Evolutionary conservation across 2,329 filamentous ascomycete genomes (phyloP).

Genomic region (Rhexocercosporidium sp.): DNA sequence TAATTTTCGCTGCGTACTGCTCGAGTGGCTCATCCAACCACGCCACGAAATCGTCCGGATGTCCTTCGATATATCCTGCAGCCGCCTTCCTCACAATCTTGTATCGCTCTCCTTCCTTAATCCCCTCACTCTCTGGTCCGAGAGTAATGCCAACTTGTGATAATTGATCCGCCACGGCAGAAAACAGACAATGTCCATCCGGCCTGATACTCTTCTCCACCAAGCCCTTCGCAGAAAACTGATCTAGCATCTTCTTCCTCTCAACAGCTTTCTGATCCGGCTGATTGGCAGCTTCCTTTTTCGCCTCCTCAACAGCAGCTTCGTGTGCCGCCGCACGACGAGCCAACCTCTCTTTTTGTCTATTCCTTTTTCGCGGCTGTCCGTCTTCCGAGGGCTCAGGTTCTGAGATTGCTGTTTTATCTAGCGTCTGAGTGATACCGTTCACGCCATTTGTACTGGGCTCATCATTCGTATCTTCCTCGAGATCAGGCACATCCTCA

Average conservation of each 20-base stretch:
- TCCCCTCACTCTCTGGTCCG: slow-evolving; percentile 35
- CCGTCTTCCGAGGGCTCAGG: slow-evolving; percentile 31
- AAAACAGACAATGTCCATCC: slow-evolving; percentile 95
- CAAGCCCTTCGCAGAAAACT: slow-evolving; percentile 68
- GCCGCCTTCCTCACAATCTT: slow-evolving; percentile 71
- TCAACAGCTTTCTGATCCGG: slow-evolving; percentile 76
- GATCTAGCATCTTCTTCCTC: slow-evolving; percentile 69
- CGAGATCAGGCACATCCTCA: slow-evolving; percentile 5
- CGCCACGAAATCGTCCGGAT: slow-evolving; percentile 81
- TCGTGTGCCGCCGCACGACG: slow-evolving; percentile 86
- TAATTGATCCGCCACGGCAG: slow-evolving; percentile 87
- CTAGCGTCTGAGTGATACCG: slow-evolving; percentile 29
- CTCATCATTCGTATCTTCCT: slow-evolving; percentile 9
- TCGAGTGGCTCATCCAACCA: slow-evolving; percentile 85
- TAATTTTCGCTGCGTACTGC: slow-evolving; percentile 75
- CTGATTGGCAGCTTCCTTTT: slow-evolving; percentile 75
- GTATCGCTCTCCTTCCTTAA: slow-evolving; percentile 57
- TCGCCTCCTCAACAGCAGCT: slow-evolving; percentile 69
- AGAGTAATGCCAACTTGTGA: slow-evolving; percentile 55
- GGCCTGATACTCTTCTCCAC: slow-evolving; percentile 80
- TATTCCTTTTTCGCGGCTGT: slow-evolving; percentile 72
- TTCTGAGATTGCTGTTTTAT: slow-evolving; percentile 33
- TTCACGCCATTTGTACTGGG: slow-evolving; percentile 24
- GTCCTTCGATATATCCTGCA: slow-evolving; percentile 75
- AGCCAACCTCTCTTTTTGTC: slow-evolving; percentile 89